Evolutionary conservation across 345 rosid genomes (phyloP).

Genomic region (Syzygium aromaticum): DNA sequence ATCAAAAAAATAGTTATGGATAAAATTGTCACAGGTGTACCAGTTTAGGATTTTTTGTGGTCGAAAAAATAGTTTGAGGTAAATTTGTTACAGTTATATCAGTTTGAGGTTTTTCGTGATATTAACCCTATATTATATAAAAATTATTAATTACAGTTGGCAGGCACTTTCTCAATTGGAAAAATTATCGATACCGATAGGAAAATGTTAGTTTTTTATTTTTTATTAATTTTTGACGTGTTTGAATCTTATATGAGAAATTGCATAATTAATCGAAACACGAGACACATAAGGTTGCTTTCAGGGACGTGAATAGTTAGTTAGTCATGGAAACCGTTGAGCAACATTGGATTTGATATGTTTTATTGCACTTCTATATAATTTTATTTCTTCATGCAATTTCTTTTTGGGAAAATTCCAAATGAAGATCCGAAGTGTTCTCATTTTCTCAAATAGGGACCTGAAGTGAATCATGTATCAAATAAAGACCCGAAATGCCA

Average conservation of each 20-base stretch:
- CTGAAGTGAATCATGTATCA: too few relatives aligned
- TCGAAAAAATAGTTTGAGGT: too few relatives aligned
- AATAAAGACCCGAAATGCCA: too few relatives aligned
- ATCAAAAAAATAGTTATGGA: too few relatives aligned
- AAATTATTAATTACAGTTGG: not conserved
- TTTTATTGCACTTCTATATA: not conserved
- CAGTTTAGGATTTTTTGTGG: too few relatives aligned
- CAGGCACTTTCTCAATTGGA: not conserved
- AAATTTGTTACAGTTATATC: too few relatives aligned
- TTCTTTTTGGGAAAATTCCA: not conserved
- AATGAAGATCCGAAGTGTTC: too few relatives aligned
- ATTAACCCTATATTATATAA: too few relatives aligned
- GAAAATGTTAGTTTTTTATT: not conserved
- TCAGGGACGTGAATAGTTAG: not conserved
- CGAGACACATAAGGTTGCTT: not conserved
- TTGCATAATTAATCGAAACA: fast-evolving
- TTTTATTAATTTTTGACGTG: not conserved
- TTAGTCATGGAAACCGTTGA: not conserved
- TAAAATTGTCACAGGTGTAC: too few relatives aligned
- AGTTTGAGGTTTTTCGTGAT: too few relatives aligned
- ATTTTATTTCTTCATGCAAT: not conserved
- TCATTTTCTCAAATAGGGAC: too few relatives aligned
- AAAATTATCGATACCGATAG: not conserved
- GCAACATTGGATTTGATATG: not conserved
- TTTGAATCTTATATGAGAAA: not conserved